Evolutionary conservation across 306 rosid species (phyloP), one percentile per base, ranked within the genome.

Genomic region (Cucumis cinereus): DNA sequence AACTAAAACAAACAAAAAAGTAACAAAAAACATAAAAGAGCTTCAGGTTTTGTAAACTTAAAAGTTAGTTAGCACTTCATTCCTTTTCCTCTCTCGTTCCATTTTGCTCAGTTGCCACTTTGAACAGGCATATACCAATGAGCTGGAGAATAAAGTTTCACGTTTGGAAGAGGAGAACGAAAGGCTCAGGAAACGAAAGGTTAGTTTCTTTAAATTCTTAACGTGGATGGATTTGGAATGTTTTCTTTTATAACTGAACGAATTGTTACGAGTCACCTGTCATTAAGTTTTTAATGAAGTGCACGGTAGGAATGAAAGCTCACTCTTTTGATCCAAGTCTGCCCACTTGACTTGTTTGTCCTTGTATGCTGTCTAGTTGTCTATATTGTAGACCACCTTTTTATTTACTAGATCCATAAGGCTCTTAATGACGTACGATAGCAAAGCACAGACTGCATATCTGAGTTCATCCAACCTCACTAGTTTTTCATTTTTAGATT

Each of bases 151-250:
- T 76, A 94, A 91, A 83, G 98, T 94, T 73, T 85, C 93, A 0
- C 89, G 85, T 12, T 81, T 91, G 78, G 97, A 91, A 80, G 96
- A 90, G 88, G 98, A 94, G 80, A 94, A 94, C 43, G 98, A 91
- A 85, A 85, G 82, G 90, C 94, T 94, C 82, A 87, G 92, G 89
- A 91, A 85, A 85, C 89, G 78, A 49, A 87, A 89, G 98, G 98
- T 94, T 73, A 74, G 87, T 20, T 72, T 78, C 79, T 77, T 81
- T 75, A 12, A 38, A 15, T 54, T 10, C 6, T 70, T 43, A 50
- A 50, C 28, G n/a, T 50, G 45, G 40, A 24, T 70, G 57, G 24
- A 15, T 45, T 24, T 47, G 23, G 58, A 47, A 47, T 45, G 47
- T 45, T 13, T 41, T 7, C 5, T 13, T 69, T 45, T 43, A 43